Base-by-base conservation (phyloP, 176 grass and related monocot genomes). In the Musa itinerans region DNA sequence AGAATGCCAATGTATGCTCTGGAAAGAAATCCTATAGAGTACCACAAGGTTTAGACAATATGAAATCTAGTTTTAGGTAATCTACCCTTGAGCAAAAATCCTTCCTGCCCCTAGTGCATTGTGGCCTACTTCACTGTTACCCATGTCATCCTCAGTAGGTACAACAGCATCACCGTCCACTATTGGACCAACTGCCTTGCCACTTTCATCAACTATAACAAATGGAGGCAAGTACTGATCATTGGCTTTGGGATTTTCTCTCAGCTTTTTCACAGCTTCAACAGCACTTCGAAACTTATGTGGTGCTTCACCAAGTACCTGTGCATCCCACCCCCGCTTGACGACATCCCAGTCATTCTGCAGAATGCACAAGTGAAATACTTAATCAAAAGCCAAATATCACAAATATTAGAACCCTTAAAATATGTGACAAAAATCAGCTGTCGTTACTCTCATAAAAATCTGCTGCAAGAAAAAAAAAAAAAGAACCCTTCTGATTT, bases 101-200 rank as follows among this genome's bases (percentile, higher is more conserved):
- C 93, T 87, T 51, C 89, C 93, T 81, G 93, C 93, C 8, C 93
- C 93, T 74, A 96, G 89, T 64, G 93, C 93, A 65, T 96, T 92
- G 79, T 96, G 93, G n/a, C 89, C 93, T 56, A 96, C 93, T 83
- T 96, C 93, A 85, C 89, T 96, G 81, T 96, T 96, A 65, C 93
- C 93, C 93, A 96, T 96, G 79, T 96, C 93, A 53, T 96, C 93
- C 1, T 92, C 93, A 81, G 74, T 83, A 63, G 93, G 93, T 43
- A 96, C 89, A 74, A 92, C 93, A 56, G 93, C 93, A 79, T 96
- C 93, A 67, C 93, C 93, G 79, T 96, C 93, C 6, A 81, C 59
- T 68, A 96, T 88, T 68, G 89, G 87, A 20, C 93, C 93, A 83
- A 96, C 89, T 2, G 93, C 75, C n/a, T 89, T 92, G 76, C 87